Evolutionary conservation across 139 green algal genomes (phyloP).

Genomic region (Coccomyxa sp.): DNA sequence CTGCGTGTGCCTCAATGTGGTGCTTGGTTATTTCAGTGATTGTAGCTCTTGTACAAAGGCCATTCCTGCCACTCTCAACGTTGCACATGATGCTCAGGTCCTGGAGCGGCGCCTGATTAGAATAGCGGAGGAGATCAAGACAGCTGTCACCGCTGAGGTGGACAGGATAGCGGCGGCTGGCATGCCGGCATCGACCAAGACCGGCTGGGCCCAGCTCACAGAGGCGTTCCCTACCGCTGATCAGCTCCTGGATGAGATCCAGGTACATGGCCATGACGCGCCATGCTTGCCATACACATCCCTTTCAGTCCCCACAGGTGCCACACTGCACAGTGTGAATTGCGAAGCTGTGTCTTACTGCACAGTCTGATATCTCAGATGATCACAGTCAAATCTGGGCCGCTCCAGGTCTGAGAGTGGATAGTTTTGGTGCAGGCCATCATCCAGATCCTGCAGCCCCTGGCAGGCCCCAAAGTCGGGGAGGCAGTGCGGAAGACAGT

Average conservation of each 20-base stretch:
- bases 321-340: background rate
- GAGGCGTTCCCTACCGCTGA: constrained; percentile 10
- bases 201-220: constrained; percentile 8
- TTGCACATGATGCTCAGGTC: background rate
- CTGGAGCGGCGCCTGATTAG: constrained; percentile 17
- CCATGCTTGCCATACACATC: too few species aligned
- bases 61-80: background rate
- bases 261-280: too few species aligned
- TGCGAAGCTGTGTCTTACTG: background rate
- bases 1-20: background rate
- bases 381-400: background rate
- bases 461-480: background rate
- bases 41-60: background rate
- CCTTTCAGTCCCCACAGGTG: too few species aligned
- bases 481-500: constrained; percentile 2
- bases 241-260: constrained; percentile 14
- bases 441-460: background rate
- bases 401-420: background rate
- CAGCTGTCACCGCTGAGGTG: constrained; percentile 7
- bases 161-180: constrained; percentile 8
- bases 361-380: background rate
- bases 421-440: background rate
- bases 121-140: constrained; percentile 11
- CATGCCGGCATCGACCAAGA: background rate
- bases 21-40: background rate